Evolutionary conservation across 2,329 filamentous ascomycete species (phyloP).

Genomic region (Aspergillus neoniger): DNA sequence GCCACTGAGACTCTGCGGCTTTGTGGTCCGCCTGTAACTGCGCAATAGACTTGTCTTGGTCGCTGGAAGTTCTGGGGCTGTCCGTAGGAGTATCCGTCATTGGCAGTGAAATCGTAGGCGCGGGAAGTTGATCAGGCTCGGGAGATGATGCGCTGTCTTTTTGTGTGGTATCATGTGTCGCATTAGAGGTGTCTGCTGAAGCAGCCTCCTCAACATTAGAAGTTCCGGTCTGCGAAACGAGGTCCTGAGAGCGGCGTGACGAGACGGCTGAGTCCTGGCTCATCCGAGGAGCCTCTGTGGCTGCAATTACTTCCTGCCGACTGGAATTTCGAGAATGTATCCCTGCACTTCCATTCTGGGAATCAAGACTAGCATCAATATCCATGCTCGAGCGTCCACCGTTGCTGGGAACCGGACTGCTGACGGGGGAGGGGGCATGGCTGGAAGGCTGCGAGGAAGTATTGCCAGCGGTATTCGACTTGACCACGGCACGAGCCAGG

Average conservation of each 20-base stretch:
- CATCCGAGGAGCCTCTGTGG: conserved; percentile 20
- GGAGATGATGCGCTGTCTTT: neutral
- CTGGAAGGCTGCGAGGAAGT: conserved; percentile 51
- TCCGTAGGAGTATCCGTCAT: conserved; percentile 20
- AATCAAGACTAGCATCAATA: conserved; percentile 30
- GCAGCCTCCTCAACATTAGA: neutral
- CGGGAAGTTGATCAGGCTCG: neutral
- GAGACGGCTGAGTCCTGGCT: conserved; percentile 34
- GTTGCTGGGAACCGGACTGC: conserved; percentile 53
- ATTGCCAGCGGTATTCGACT: conserved; percentile 60
- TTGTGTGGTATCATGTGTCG: neutral
- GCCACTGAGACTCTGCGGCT: conserved; percentile 60
- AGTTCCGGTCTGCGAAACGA: conserved; percentile 18
- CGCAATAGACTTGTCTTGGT: conserved; percentile 49
- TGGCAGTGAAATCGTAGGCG: conserved; percentile 20
- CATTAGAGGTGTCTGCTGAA: neutral
- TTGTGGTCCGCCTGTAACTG: conserved; percentile 54
- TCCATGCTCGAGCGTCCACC: conserved; percentile 44
- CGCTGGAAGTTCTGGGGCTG: conserved; percentile 24
- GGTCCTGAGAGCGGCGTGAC: conserved; percentile 32
- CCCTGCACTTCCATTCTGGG: conserved; percentile 24
- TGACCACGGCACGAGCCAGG: conserved; percentile 81
- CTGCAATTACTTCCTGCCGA: conserved; percentile 14
- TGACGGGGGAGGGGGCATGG: conserved; percentile 53
- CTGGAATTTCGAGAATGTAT: conserved; percentile 19